These are phyloP conservation scores for Solanum rostratum DNA, from an alignment of 257 asterid species.

Conservation along the genomic window DNA sequence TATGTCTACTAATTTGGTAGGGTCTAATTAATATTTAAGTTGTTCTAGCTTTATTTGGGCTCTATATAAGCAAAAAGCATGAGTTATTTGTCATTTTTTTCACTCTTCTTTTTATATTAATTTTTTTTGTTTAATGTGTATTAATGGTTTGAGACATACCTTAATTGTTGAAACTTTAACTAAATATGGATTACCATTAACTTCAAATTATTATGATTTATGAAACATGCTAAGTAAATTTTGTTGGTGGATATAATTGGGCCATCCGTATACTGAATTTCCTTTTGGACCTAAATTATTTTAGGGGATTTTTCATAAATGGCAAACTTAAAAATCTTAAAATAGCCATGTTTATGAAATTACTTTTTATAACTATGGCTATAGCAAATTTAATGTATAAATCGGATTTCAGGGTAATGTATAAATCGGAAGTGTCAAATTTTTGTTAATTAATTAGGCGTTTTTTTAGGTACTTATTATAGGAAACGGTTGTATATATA, in stretches of 20 bases:
- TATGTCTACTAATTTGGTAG: background rate
- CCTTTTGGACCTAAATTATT: background rate
- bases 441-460: too few species aligned
- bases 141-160: background rate
- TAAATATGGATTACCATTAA: background rate
- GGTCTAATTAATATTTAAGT: background rate
- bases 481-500: too few species aligned
- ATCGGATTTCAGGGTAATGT: too few species aligned
- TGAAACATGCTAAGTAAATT: background rate
- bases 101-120: background rate
- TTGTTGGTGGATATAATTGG: background rate
- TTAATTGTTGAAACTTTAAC: background rate
- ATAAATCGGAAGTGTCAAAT: too few species aligned
- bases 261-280: background rate
- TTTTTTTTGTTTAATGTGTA: background rate
- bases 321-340: too few species aligned
- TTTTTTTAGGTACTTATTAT: too few species aligned
- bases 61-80: background rate
- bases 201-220: background rate
- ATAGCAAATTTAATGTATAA: too few species aligned
- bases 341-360: too few species aligned
- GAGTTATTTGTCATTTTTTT: background rate
- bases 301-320: too few species aligned
- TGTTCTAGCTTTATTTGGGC: background rate
- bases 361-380: too few species aligned